phyloP scores from a whole-genome alignment of 352 stramenopile genomes.

The Achlya hypogyna region DNA sequence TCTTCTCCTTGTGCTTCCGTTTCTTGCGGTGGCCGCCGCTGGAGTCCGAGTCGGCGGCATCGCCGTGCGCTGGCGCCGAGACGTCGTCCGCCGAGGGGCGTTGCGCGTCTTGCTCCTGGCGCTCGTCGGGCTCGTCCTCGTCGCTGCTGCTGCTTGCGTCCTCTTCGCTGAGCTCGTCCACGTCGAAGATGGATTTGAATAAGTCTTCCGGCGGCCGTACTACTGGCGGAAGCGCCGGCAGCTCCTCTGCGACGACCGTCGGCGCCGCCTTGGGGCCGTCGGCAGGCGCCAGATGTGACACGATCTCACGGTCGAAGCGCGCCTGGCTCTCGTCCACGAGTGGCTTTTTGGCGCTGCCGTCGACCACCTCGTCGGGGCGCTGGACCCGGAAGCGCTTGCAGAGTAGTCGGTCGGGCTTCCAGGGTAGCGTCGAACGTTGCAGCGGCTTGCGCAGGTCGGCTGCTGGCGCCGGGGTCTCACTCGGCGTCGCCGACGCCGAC shows the following conservation, averaged over 20 bases:
- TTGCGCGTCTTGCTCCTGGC: background rate
- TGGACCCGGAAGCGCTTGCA: conserved; percentile 81
- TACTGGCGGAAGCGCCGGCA: conserved; percentile 33
- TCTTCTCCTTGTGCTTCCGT: conserved; percentile 16
- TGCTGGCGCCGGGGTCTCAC: conserved; percentile 29
- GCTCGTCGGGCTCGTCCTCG: conserved; percentile 16
- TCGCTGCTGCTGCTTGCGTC: conserved; percentile 22
- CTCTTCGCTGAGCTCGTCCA: conserved; percentile 36
- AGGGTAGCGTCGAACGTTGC: conserved; percentile 21
- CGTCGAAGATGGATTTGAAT: conserved; percentile 77
- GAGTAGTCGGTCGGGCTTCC: conserved; percentile 56
- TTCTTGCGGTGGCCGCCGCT: background rate
- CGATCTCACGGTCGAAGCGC: conserved; percentile 62
- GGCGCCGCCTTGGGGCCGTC: conserved; percentile 6
- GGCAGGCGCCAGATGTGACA: conserved; percentile 58
- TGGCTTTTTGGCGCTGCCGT: background rate
- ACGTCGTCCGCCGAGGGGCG: conserved; percentile 5
- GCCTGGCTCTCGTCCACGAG: conserved; percentile 29
- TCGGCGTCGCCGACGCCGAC: background rate
- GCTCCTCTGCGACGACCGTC: conserved; percentile 21
- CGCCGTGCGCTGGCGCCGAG: background rate
- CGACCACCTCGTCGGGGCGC: conserved; percentile 29
- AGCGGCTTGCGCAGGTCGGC: conserved; percentile 10
- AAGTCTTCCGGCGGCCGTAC: conserved; percentile 39
- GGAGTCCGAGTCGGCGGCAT: background rate